phyloP scores from a whole-genome alignment of 805 yeast species.

The Cyberlindnera saturnus region DNA sequence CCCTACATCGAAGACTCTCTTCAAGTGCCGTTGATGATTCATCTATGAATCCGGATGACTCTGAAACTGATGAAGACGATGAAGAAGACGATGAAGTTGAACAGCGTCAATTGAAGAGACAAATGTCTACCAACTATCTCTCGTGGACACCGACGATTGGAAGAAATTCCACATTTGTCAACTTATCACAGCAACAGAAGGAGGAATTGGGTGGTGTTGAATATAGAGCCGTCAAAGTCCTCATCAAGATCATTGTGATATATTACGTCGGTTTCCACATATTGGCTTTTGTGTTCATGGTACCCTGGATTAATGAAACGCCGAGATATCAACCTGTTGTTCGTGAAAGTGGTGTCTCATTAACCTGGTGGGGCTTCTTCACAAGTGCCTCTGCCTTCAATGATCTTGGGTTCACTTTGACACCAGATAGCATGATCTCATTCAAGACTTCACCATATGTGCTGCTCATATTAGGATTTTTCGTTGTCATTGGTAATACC shows the following conservation, averaged over 20 bases:
- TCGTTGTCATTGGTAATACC: constrained; percentile 88
- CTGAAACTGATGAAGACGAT: constrained; percentile 27
- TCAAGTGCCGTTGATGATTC: constrained; percentile 21
- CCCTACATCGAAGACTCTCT: constrained; percentile 22
- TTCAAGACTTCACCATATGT: constrained; percentile 63
- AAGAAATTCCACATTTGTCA: constrained; percentile 86
- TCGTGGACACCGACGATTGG: constrained; percentile 93
- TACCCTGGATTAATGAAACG: constrained; percentile 53
- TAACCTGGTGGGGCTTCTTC: constrained; percentile 93
- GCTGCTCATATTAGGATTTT: constrained; percentile 55
- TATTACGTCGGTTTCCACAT: constrained; percentile 79
- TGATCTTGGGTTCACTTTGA: constrained; percentile 79
- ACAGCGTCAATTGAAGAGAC: constrained; percentile 24
- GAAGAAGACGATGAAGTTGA: constrained; percentile 28
- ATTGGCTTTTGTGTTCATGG: constrained; percentile 42
- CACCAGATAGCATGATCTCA: constrained; percentile 71
- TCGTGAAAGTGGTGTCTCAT: constrained; percentile 52
- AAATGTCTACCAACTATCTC: constrained; percentile 58
- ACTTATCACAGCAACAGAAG: constrained; percentile 74
- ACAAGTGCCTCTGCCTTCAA: constrained; percentile 75
- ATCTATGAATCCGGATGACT: constrained; percentile 22
- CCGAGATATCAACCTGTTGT: constrained; percentile 38
- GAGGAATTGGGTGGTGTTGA: constrained; percentile 97
- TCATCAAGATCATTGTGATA: constrained; percentile 54
- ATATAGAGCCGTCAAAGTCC: constrained; percentile 77